Base-by-base conservation (phyloP, 257 asterid species). In the Solanum chmielewskii region DNA sequence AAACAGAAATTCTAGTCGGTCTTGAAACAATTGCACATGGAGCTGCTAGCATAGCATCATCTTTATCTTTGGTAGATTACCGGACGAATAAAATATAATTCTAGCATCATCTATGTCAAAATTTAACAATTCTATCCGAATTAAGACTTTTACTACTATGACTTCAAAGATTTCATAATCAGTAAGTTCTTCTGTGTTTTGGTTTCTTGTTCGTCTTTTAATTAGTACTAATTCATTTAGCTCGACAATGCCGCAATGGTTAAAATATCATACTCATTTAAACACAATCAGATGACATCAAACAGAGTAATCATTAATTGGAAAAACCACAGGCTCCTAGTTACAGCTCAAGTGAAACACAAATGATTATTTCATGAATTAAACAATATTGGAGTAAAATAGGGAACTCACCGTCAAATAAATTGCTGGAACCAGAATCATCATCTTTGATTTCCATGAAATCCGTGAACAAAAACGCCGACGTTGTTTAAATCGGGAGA, bases 381-480 rank as follows among this genome's bases (percentile, higher is more conserved):
- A 25, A 25, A 45, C 62, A 9, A 15, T 76, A 13, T 27, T 78
- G 18, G 78, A 87, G 37, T 45, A 27, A 62, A 77, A 21, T 80
- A 74, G 70, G 70, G 27, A 42, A 88, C 95, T 84, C 80, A 96
- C 99, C 98, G 83, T 93, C 90, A 37, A 88, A 85, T 80, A 89
- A 88, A 60, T 87, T 91, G 11, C 23, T 59, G 64, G 90, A 86
- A 78, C 88, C 64, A 37, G 93, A 83, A 62, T 89, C 94, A 81
- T 90, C 93, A 64, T 85, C 87, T 62, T 90, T 92, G 89, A 86
- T 42, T 81, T 93, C 98, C 98, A 95, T 96, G 86, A 83, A 47
- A 85, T 88, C 83, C 86, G 84, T 74, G 49, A 89, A 80, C 69
- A 23, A 41, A 90, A 76, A 64, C 35, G 49, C 44, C 42, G 18